phyloP scores from a whole-genome alignment of 495 filamentous ascomycete species.

The Xanthoparmelia taractica region DNA sequence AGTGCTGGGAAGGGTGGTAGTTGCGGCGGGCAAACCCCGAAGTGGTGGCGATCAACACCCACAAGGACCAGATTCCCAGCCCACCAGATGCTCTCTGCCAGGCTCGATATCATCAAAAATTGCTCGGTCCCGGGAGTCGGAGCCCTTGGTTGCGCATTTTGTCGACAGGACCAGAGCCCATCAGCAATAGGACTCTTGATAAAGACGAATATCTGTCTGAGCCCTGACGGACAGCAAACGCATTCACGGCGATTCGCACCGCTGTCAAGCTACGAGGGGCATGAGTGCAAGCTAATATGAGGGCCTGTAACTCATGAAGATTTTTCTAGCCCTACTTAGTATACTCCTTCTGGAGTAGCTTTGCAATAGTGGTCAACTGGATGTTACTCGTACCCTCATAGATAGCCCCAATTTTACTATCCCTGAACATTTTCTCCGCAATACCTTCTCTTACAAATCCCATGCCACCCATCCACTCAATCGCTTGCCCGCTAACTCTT shows the following conservation, averaged over 20 bases:
- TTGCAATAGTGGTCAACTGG: constrained; percentile 89
- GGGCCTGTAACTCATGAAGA: too few species aligned
- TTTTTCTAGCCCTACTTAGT: constrained; percentile 41
- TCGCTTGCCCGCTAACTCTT: constrained; percentile 71
- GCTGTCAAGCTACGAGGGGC: background rate
- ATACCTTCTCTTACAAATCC: constrained; percentile 91
- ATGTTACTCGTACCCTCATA: constrained; percentile 91
- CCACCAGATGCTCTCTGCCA: background rate
- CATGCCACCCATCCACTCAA: constrained; percentile 99
- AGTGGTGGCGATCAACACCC: background rate
- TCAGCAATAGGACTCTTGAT: background rate
- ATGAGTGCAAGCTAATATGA: background rate
- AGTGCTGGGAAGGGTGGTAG: background rate
- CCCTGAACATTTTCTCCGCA: constrained; percentile 96
- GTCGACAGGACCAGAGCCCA: background rate
- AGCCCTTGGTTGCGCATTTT: background rate
- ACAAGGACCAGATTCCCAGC: background rate
- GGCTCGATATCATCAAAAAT: background rate
- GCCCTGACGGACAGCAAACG: background rate
- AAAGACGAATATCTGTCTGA: background rate
- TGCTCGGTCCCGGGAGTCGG: background rate
- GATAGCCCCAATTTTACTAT: constrained; percentile 98
- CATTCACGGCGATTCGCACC: background rate
- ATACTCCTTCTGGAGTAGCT: constrained; percentile 86
- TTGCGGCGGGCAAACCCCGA: background rate